Conservation (phyloP, 179 eudicot species). For the Carnegiea gigantea region DNA sequence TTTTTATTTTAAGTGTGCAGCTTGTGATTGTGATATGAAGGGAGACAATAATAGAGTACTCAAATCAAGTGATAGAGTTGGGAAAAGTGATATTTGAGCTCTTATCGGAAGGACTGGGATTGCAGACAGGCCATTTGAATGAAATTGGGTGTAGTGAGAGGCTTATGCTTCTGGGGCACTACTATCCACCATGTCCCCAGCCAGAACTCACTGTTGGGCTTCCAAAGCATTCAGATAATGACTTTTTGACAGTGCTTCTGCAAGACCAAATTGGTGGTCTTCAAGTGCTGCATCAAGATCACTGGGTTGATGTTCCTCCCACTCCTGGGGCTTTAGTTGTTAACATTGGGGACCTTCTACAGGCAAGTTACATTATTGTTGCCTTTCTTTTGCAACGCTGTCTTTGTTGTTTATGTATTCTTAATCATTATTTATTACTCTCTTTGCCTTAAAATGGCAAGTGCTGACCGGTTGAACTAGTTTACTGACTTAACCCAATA, state of each 20-base stretch:
- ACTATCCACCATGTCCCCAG: slow-evolving; percentile 69
- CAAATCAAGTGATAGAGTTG: slow-evolving; percentile 41
- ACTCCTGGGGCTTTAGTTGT: slow-evolving; percentile 52
- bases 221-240: slow-evolving; percentile 47
- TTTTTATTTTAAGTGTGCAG: too few species aligned
- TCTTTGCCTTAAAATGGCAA: too few species aligned
- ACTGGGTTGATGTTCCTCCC: slow-evolving; percentile 62
- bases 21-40: slow-evolving; percentile 22
- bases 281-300: slow-evolving; percentile 43
- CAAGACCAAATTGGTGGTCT: slow-evolving; percentile 67
- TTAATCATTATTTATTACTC: too few species aligned
- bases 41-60: slow-evolving; percentile 43
- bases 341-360: slow-evolving; percentile 54
- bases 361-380: slow-evolving; percentile 27
- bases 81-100: slow-evolving; percentile 40
- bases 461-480: too few species aligned
- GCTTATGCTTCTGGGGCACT: slow-evolving; percentile 37
- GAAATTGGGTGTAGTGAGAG: slow-evolving; percentile 55
- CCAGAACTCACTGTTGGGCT: slow-evolving; percentile 59
- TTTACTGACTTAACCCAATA: too few species aligned
- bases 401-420: background rate
- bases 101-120: slow-evolving; percentile 52
- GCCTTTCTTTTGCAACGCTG: background rate
- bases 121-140: slow-evolving; percentile 27
- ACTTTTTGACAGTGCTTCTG: slow-evolving; percentile 52